These are phyloP conservation scores for Mediolabrus comicus DNA, from an alignment of 108 stramenopile genomes.

Conservation along the genomic window DNA sequence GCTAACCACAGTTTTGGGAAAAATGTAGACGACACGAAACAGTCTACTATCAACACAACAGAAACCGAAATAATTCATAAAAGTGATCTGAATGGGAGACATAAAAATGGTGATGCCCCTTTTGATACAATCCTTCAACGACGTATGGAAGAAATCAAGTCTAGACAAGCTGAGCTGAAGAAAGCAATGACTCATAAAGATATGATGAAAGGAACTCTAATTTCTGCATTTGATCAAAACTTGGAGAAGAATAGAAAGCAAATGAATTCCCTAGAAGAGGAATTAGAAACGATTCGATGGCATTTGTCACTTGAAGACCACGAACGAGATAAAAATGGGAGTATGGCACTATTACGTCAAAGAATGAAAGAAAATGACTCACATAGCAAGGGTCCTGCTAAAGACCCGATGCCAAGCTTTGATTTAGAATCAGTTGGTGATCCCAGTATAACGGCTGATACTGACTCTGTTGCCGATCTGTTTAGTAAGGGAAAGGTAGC, in stretches of 20 bases:
- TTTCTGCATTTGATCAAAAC: conserved; percentile 38
- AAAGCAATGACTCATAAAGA: conserved; percentile 28
- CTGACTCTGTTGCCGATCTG: conserved; percentile 15
- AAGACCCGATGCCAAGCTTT: background rate
- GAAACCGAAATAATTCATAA: background rate
- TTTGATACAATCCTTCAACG: conserved; percentile 26
- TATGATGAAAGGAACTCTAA: conserved; percentile 31
- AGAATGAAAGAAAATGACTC: background rate
- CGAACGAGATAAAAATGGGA: background rate
- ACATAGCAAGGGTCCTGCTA: background rate
- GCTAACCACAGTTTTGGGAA: conserved; percentile 33
- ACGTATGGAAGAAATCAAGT: conserved; percentile 28
- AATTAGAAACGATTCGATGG: conserved; percentile 25
- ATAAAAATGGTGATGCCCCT: background rate
- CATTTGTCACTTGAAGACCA: conserved; percentile 17
- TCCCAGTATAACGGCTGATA: conserved; percentile 34
- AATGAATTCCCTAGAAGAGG: conserved; percentile 12
- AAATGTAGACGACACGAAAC: background rate
- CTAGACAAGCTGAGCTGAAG: conserved; percentile 2
- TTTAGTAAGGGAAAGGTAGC: background rate
- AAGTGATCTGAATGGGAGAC: background rate
- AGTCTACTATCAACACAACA: too few species aligned
- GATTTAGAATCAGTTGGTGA: conserved; percentile 29
- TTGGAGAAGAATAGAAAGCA: conserved; percentile 12
- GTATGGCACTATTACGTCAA: background rate